Evolutionary conservation across 2,329 filamentous ascomycete species (phyloP), one percentile per base, ranked within the genome.

Genomic region (Phialemonium atrogriseum): DNA sequence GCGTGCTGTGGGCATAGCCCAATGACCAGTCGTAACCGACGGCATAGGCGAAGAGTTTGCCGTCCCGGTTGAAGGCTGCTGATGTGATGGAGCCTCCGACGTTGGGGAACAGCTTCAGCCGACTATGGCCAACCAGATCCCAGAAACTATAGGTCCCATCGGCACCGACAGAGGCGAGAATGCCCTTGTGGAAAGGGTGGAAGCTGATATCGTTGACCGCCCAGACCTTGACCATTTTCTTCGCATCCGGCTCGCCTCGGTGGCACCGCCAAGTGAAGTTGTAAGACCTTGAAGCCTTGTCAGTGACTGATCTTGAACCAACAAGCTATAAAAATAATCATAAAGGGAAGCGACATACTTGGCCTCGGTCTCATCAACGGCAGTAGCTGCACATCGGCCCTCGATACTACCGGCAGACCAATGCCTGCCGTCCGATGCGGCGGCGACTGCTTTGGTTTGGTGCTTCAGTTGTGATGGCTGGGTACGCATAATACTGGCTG

Each of bases 21-120:
- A 78, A 78, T 48, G 73, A 77, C 80, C 80, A 84, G 49, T 84
- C 80, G 50, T 84, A 84, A 48, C 75, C 77, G 23, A 80, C 64
- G 2, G 78, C 77, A 41, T 74, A 74, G 3, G 68, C 70, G 45
- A 72, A 68, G 31, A 70, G 59, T 29, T 51, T 70, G 26, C 79
- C 80, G 39, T 65, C 70, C 23, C 63, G 60, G 47, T 70, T 76
- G 60, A 84, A 84, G 17, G 64, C 68, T 0, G 73, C 73, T 6
- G 70, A 65, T 2, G 72, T 73, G 53, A 84, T 80, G 30, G 72
- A 66, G 30, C 68, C 73, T 13, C 61, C 63, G 20, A 64, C 64
- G 22, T 55, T 51, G 7, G 66, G 64, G 38, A 69, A 82, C 10
- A 68, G 68, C 52, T 64, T 66, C n/a, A 73, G 47, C 24, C 63